A percentile compares a stretch with the other conserved stretches of the same genome.
Conservation (phyloP, 1,139 yeast genomes). For the Diutina mesorugosa region DNA sequence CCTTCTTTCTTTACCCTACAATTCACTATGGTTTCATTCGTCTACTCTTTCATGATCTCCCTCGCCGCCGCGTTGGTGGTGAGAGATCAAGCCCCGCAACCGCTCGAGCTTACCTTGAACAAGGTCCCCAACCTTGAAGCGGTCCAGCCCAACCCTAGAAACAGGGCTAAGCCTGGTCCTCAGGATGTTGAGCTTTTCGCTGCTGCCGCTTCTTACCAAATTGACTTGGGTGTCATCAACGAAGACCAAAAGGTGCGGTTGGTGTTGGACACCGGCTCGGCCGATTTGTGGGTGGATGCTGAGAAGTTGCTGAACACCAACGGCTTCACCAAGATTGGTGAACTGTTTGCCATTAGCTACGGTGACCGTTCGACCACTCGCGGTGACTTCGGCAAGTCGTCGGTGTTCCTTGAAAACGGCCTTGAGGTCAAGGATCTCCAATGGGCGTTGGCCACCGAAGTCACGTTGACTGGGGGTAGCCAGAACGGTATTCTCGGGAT, state of each 20-base stretch:
- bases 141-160: too few relatives aligned
- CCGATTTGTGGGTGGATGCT: background rate
- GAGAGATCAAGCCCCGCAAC: too few relatives aligned
- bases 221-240: too few relatives aligned
- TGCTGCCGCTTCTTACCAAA: too few relatives aligned
- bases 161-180: too few relatives aligned
- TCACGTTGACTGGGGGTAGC: background rate
- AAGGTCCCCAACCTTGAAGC: too few relatives aligned
- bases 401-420: background rate
- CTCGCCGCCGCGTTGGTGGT: too few relatives aligned
- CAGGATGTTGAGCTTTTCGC: too few relatives aligned
- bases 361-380: constrained; percentile 3
- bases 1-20: too few relatives aligned
- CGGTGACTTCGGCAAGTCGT: constrained; percentile 5
- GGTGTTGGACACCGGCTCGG: background rate
- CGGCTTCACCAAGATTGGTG: constrained; percentile 2
- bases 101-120: too few relatives aligned
- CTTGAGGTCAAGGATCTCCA: constrained; percentile 5
- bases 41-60: too few relatives aligned
- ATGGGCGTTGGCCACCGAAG: constrained; percentile 4
- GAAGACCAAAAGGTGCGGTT: background rate
- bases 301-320: background rate
- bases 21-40: too few relatives aligned
- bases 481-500: constrained; percentile 5
- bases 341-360: constrained; percentile 4